Evolutionary conservation across 352 stramenopile genomes (phyloP), one percentile per base, ranked within the genome.

Genomic region (Globisporangium yorkense): DNA sequence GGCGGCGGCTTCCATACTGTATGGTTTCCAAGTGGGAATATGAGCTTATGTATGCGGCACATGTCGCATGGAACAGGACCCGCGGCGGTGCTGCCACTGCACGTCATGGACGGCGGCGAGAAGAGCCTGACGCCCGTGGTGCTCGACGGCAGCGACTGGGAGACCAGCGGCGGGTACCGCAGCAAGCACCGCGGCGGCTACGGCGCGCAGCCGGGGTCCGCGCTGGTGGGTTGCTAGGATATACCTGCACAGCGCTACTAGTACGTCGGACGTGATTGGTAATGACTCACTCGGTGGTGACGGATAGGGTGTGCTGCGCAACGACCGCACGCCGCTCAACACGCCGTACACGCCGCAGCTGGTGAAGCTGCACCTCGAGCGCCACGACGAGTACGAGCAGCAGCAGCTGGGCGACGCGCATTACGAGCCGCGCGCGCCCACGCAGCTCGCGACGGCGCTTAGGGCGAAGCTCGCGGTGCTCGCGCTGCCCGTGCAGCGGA

Each of bases 261-360:
- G 31, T 7, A 9, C 8, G 31, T 7, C 8, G 64, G 29, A 10
- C 5, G 35, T 27, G 59, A 44, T 1, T 20, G 33, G 31, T 10
- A n/a, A n/a, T 8, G 33, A 41, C 18, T 27, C 4, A 8, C 15
- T 51, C 1, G 3, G 8, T 37, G 4, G 44, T 56, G 49, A 12
- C 44, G 9, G 18, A 33, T 54, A 89, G 78, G 69, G 77, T 44
- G 75, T 85, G 57, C 31, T 81, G 27, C 77, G 83, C 10, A 91
- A 88, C 35, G 79, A 90, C 61, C 68, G 79, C 21, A 92, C 83
- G 64, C 83, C 83, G 50, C 65, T 92, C 7, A 92, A 92, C 57
- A 92, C 83, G 51, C 83, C 83, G 53, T 92, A 88, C 61, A 92
- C 83, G n/a, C 83, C 83, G 39, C 79, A 89, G 47, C 72, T 92